Percentiles rank a stretch among this genome's conserved stretches.
phyloP scores from a whole-genome alignment of 345 rosid species.

The Noccaea bulbosa region DNA sequence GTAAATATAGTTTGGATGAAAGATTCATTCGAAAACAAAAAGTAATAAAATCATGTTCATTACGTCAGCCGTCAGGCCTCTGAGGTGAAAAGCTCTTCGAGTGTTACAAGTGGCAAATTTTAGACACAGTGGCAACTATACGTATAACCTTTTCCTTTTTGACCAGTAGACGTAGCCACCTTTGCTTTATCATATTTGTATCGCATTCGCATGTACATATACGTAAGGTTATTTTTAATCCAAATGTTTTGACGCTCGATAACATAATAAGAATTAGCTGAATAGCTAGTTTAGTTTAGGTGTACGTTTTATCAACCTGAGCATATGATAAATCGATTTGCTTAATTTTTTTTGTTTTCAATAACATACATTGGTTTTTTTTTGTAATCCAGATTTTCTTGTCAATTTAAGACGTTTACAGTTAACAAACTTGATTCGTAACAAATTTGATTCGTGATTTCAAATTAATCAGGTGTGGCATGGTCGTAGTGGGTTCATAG shows the following conservation, averaged over 20 bases:
- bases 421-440: no score
- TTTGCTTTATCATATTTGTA: constrained; percentile 17
- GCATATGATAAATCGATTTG: no score
- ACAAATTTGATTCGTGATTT: no score
- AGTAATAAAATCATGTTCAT: constrained; percentile 24
- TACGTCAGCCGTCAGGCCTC: constrained; percentile 34
- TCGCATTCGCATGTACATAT: no score
- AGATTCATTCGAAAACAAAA: neutral
- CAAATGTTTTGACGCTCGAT: constrained; percentile 9
- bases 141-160: constrained; percentile 20
- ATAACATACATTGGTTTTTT: no score
- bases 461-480: no score
- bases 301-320: neutral
- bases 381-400: no score
- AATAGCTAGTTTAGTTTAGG: neutral
- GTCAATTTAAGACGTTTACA: no score
- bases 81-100: constrained; percentile 27
- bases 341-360: no score
- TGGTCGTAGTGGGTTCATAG: no score
- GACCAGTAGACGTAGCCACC: constrained; percentile 7
- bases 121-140: constrained; percentile 29
- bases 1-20: constrained; percentile 7
- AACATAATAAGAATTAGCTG: constrained; percentile 10
- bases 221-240: neutral
- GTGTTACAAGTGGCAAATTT: constrained; percentile 45